Percentiles rank a stretch among this genome's conserved stretches.
Conservation (phyloP, 129 eudicot species). For the Arctium lappa region DNA sequence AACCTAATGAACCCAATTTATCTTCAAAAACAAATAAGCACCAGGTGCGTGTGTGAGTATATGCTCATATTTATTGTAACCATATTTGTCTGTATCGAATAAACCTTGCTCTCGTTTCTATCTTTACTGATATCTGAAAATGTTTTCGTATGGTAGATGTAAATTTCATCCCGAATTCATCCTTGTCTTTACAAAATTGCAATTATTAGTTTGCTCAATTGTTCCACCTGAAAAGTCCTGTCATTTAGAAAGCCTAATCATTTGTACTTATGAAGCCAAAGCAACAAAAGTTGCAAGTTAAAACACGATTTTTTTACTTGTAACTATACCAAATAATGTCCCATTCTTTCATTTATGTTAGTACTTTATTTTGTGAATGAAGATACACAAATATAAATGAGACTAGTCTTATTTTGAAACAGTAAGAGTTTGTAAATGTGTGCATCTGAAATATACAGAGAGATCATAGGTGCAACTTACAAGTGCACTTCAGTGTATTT, state of each 20-base stretch:
- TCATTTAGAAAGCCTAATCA: background rate
- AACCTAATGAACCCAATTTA: background rate
- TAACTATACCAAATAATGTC: background rate
- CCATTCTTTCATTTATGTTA: background rate
- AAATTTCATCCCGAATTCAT: background rate
- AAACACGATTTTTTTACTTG: background rate
- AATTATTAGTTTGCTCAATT: background rate
- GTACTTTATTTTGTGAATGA: background rate
- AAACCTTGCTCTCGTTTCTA: background rate
- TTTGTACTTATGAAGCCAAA: background rate
- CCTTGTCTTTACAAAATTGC: background rate
- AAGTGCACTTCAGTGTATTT: background rate
- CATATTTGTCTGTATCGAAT: background rate
- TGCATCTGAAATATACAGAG: background rate
- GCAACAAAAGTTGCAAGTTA: background rate
- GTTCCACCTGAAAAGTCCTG: background rate
- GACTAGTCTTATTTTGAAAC: background rate
- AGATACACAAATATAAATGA: background rate
- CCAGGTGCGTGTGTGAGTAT: background rate
- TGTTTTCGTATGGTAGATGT: constrained; percentile 2
- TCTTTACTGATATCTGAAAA: background rate
- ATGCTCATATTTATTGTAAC: background rate
- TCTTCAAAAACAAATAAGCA: background rate
- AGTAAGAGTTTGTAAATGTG: background rate
- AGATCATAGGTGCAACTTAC: background rate